These are phyloP conservation scores for Sergeia podlipaevii DNA, from an alignment of 208 protist genomes.

Conservation along the genomic window DNA sequence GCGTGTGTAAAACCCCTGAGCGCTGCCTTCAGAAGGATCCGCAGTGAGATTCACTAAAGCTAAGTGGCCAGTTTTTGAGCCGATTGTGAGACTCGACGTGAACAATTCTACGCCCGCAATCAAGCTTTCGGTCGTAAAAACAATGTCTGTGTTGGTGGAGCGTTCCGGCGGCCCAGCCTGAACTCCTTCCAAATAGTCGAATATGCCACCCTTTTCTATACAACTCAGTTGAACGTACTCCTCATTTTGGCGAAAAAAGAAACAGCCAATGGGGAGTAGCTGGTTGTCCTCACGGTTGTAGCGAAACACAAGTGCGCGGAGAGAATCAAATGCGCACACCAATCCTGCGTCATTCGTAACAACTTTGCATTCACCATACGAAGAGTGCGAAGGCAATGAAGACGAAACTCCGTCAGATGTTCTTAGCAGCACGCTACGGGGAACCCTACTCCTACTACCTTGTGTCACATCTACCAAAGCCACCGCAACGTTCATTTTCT, in stretches of 20 bases:
- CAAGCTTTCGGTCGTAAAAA: neutral
- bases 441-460: too few species aligned
- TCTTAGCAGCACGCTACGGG: too few species aligned
- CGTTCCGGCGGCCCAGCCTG: neutral
- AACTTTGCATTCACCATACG: too few species aligned
- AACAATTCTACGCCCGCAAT: slow-evolving; percentile 19
- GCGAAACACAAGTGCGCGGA: slow-evolving; percentile 12
- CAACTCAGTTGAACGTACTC: slow-evolving; percentile 25
- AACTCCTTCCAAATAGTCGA: slow-evolving; percentile 13
- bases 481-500: too few species aligned
- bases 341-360: slow-evolving; percentile 19
- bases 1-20: too few species aligned
- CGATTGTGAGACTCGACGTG: slow-evolving; percentile 12
- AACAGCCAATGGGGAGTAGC: slow-evolving; percentile 14
- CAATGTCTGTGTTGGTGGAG: neutral
- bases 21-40: too few species aligned
- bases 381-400: too few species aligned
- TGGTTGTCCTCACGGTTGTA: slow-evolving; percentile 9
- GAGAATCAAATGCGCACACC: slow-evolving; percentile 16
- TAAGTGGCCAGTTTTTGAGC: slow-evolving; percentile 17
- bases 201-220: slow-evolving; percentile 15
- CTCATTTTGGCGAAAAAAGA: slow-evolving; percentile 17
- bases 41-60: slow-evolving; percentile 3
- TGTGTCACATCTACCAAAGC: too few species aligned
- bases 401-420: too few species aligned